Conservation (phyloP, 805 yeast genomes). For the Debaryomyces prosopidis region DNA sequence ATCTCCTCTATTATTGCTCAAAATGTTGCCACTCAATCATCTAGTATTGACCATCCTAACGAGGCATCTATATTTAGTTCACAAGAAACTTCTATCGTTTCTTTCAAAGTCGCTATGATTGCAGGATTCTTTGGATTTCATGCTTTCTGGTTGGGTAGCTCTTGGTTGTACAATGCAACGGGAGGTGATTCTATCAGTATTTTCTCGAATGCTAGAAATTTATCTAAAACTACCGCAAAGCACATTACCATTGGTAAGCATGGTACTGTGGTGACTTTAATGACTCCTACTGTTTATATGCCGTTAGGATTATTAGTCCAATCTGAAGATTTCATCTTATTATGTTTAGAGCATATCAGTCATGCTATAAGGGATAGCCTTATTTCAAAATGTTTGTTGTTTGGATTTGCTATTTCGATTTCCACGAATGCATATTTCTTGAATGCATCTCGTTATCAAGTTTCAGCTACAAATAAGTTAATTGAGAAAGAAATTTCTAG, state of each 20-base stretch:
- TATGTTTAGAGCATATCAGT: constrained; percentile 56
- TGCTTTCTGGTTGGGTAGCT: constrained; percentile 65
- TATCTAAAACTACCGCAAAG: constrained; percentile 43
- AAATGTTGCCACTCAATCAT: constrained; percentile 56
- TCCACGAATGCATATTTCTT: constrained; percentile 81
- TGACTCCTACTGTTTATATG: constrained; percentile 57
- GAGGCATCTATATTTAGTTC: constrained; percentile 23
- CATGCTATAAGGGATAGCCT: constrained; percentile 75
- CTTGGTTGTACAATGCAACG: constrained; percentile 55
- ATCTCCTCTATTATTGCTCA: constrained; percentile 69
- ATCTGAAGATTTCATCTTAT: constrained; percentile 60
- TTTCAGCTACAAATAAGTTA: constrained; percentile 42
- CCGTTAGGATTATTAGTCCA: constrained; percentile 57
- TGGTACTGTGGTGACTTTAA: constrained; percentile 58
- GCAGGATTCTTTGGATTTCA: constrained; percentile 63
- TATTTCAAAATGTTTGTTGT: constrained; percentile 72
- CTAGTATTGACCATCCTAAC: constrained; percentile 36
- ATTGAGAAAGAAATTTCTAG: constrained; percentile 39
- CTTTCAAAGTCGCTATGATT: constrained; percentile 61
- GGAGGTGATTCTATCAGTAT: constrained; percentile 6
- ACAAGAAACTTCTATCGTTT: constrained; percentile 38
- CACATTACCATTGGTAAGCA: constrained; percentile 45
- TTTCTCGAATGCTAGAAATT: constrained; percentile 20
- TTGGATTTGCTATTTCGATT: constrained; percentile 72
- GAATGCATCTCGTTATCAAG: constrained; percentile 77